phyloP scores from a whole-genome alignment of 2,329 filamentous ascomycete genomes.

The Emericellopsis atlantica region DNA sequence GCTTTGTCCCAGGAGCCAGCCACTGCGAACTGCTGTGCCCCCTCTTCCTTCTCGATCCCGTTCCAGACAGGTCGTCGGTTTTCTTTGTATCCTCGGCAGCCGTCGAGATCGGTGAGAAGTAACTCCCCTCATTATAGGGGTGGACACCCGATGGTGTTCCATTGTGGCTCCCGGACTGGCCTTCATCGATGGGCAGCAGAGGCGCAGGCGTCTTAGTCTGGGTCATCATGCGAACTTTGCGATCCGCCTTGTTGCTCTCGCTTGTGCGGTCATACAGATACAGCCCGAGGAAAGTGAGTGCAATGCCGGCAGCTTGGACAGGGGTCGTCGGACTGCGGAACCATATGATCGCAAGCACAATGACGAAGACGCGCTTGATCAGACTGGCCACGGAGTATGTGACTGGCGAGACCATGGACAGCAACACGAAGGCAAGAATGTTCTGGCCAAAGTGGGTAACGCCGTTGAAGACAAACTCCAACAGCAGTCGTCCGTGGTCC shows the following conservation, averaged over 20 bases:
- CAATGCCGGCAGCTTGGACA: conserved; percentile 74
- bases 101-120: conserved; percentile 18
- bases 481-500: conserved; percentile 56
- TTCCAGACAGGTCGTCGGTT: conserved; percentile 32
- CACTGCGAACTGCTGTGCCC: conserved; percentile 42
- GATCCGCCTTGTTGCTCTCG: conserved; percentile 78
- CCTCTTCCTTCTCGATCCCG: conserved; percentile 17
- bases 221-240: conserved; percentile 57
- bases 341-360: conserved; percentile 90
- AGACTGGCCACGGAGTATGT: conserved; percentile 94
- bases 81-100: conserved; percentile 39
- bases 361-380: conserved; percentile 96
- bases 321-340: conserved; percentile 81
- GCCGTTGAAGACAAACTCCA: conserved; percentile 97
- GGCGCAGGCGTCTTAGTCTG: conserved; percentile 22
- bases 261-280: conserved; percentile 93
- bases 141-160: conserved; percentile 15
- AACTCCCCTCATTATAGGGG: conserved; percentile 31
- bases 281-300: conserved; percentile 77
- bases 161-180: conserved; percentile 14
- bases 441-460: conserved; percentile 95
- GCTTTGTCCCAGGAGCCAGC: conserved; percentile 68
- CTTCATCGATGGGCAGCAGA: conserved; percentile 52
- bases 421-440: conserved; percentile 82
- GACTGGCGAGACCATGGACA: conserved; percentile 89